Percentiles rank a stretch among this genome's conserved stretches.
phyloP scores from a whole-genome alignment of 169 alveolate species.

The Babesia divergens region DNA sequence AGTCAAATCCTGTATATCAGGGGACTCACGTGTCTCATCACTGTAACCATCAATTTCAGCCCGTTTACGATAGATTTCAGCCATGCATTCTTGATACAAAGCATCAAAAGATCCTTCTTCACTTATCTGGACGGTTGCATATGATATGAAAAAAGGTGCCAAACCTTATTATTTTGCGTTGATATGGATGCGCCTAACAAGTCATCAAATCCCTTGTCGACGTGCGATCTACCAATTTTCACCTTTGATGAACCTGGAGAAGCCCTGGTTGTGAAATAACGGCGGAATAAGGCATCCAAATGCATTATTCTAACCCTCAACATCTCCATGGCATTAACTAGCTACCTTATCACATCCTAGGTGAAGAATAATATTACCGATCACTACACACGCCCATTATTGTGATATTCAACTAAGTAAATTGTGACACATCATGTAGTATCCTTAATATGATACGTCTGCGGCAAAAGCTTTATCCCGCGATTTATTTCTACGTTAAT shows the following conservation, averaged over 20 bases:
- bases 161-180: constrained; percentile 36
- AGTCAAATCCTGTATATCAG: constrained; percentile 66
- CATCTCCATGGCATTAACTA: too few species aligned
- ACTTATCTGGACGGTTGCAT: constrained; percentile 14
- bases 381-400: too few species aligned
- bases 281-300: neutral
- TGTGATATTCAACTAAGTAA: too few species aligned
- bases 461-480: too few species aligned
- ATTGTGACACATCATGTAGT: too few species aligned
- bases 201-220: constrained; percentile 5
- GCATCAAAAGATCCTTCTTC: constrained; percentile 42
- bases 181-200: neutral
- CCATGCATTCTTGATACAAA: constrained; percentile 60
- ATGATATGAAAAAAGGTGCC: neutral
- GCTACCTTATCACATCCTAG: too few species aligned
- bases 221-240: too few species aligned
- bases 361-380: too few species aligned
- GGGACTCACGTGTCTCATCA: constrained; percentile 60
- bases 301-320: too few species aligned
- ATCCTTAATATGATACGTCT: too few species aligned
- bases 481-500: too few species aligned
- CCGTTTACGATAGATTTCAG: constrained; percentile 50
- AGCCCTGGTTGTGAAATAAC: neutral
- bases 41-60: constrained; percentile 46
- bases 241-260: too few species aligned